phyloP scores from a whole-genome alignment of 1,284 basidiomycete genomes.

The Boletellus deceptivus region DNA sequence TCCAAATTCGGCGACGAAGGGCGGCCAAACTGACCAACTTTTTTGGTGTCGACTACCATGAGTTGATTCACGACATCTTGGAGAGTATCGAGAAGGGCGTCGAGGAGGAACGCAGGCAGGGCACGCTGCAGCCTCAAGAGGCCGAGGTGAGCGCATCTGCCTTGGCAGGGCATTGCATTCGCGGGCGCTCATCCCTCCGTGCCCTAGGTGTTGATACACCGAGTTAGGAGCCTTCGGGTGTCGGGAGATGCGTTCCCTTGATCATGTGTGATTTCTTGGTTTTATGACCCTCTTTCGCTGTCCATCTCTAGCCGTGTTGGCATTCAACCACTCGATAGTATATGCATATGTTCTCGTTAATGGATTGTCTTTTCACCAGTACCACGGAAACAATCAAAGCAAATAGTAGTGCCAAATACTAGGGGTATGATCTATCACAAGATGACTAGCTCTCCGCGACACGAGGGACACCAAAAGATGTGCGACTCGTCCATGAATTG shows the following conservation, averaged over 20 bases:
- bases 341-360: conserved; percentile 24
- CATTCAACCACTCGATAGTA: conserved; percentile 7
- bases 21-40: conserved; percentile 80
- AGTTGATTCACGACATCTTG: conserved; percentile 69
- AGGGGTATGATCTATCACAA: conserved; percentile 41
- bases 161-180: background rate
- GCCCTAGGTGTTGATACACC: conserved; percentile 58
- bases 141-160: conserved; percentile 54
- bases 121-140: conserved; percentile 63
- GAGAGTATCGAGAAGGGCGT: conserved; percentile 76
- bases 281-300: background rate
- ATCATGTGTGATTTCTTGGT: conserved; percentile 11
- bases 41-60: conserved; percentile 79
- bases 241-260: conserved; percentile 44
- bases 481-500: conserved; percentile 82
- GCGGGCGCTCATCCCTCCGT: conserved; percentile 5
- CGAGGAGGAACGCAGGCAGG: conserved; percentile 61
- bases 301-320: conserved; percentile 6
- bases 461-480: conserved; percentile 82
- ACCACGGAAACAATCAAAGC: background rate
- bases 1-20: conserved; percentile 65
- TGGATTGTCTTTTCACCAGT: conserved; percentile 13
- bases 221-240: conserved; percentile 56
- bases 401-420: background rate
- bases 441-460: conserved; percentile 75